Conservation (phyloP, 2,329 filamentous ascomycete genomes). For the Ophiostoma sp. region DNA sequence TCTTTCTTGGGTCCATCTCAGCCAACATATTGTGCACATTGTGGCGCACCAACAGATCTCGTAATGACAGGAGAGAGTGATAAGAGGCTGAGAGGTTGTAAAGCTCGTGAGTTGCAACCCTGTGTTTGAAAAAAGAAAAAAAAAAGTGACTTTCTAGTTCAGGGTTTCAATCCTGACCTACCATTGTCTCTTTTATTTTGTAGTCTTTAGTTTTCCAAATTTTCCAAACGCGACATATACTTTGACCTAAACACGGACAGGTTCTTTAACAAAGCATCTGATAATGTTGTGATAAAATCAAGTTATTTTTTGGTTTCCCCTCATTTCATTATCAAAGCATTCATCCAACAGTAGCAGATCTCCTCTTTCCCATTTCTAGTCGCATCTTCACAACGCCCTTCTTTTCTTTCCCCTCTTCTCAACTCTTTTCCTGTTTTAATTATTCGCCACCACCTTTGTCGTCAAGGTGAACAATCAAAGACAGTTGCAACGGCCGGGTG, state of each 20-base stretch:
- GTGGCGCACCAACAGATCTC: background rate
- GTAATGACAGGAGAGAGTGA: background rate
- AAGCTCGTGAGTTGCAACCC: background rate
- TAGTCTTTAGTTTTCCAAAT: background rate
- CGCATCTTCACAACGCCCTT: background rate
- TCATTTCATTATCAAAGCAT: background rate
- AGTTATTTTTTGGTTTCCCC: background rate
- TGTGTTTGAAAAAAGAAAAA: background rate
- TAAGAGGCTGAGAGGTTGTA: background rate
- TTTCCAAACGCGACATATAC: no score
- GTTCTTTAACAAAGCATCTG: background rate
- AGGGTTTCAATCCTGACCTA: no score
- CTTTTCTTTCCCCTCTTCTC: background rate
- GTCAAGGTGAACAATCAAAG: background rate
- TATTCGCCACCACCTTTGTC: background rate
- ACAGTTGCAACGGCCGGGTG: constrained; percentile 18
- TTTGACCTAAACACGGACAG: background rate
- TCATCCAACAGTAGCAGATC: background rate
- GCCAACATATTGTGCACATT: background rate
- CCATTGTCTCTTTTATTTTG: background rate
- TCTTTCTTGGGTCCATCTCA: background rate
- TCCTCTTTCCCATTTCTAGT: background rate
- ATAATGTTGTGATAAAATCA: background rate
- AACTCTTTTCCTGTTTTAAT: background rate
- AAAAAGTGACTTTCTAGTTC: background rate